Evolutionary conservation across 116 monocot species (phyloP).

Genomic region (Posidonia oceanica): DNA sequence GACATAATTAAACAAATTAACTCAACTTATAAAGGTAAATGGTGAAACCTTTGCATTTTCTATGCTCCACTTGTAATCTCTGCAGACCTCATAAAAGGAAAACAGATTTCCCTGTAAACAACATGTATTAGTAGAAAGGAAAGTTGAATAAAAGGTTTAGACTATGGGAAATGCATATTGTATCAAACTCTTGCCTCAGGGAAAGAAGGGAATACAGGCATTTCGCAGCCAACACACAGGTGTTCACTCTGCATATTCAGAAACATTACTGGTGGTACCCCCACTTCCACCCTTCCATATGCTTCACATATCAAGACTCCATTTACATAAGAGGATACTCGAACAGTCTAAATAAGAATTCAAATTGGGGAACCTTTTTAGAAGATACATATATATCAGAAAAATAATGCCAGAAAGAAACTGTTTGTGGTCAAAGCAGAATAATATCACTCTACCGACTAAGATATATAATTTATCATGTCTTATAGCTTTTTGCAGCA

Average conservation of each 20-base stretch:
- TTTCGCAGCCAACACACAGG: slow-evolving; percentile 76
- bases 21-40: slow-evolving; percentile 8
- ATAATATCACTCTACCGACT: too few species aligned
- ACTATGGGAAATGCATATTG: neutral
- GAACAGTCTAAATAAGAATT: slow-evolving; percentile 37
- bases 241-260: slow-evolving; percentile 67
- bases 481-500: too few species aligned
- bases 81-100: slow-evolving; percentile 84
- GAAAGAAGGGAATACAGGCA: slow-evolving; percentile 79
- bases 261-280: slow-evolving; percentile 47
- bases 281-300: slow-evolving; percentile 59
- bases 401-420: neutral
- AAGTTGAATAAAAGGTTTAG: neutral
- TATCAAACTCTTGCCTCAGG: slow-evolving; percentile 28
- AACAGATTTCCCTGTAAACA: slow-evolving; percentile 73
- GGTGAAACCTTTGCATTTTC: slow-evolving; percentile 57
- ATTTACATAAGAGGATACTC: slow-evolving; percentile 39
- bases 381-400: neutral
- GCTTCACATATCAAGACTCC: slow-evolving; percentile 73
- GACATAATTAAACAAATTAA: slow-evolving; percentile 2
- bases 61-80: slow-evolving; percentile 59
- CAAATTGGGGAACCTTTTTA: neutral
- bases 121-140: neutral
- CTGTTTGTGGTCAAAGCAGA: too few species aligned
- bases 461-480: too few species aligned